Conservation (phyloP, 2,329 filamentous ascomycete species). For the Dryadomyces quercivorus region DNA sequence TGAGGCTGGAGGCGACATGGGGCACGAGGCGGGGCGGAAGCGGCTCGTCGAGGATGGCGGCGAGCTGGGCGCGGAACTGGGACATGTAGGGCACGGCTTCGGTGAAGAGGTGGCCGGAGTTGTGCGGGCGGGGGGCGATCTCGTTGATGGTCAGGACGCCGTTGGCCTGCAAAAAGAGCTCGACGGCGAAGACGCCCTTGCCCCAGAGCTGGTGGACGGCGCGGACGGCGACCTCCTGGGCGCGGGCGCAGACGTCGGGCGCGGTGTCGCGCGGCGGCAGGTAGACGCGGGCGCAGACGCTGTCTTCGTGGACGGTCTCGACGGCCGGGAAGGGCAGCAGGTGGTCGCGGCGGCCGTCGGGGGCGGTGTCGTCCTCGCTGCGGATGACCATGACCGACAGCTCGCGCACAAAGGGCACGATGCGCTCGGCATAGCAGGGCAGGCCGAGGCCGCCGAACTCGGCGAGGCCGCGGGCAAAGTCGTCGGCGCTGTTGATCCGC, state of each 20-base stretch:
- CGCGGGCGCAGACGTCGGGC: slow-evolving; percentile 45
- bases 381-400: slow-evolving; percentile 91
- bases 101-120: slow-evolving; percentile 91
- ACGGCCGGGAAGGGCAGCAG: slow-evolving; percentile 73
- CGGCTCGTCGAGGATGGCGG: slow-evolving; percentile 63
- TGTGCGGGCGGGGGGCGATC: slow-evolving; percentile 71
- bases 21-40: slow-evolving; percentile 42
- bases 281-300: slow-evolving; percentile 75
- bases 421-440: slow-evolving; percentile 80
- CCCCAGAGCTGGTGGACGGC: slow-evolving; percentile 74
- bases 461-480: slow-evolving; percentile 51
- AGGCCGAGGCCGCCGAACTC: slow-evolving; percentile 57
- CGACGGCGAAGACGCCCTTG: slow-evolving; percentile 88
- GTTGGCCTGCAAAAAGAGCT: slow-evolving; percentile 79
- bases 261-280: slow-evolving; percentile 66
- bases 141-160: slow-evolving; percentile 69
- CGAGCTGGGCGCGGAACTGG: slow-evolving; percentile 79
- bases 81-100: slow-evolving; percentile 78
- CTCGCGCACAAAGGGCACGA: slow-evolving; percentile 75
- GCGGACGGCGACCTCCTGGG: slow-evolving; percentile 64
- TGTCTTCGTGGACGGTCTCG: slow-evolving; percentile 91
- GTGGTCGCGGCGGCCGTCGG: slow-evolving; percentile 32
- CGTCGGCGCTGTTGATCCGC: slow-evolving; percentile 30
- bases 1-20: slow-evolving; percentile 52
- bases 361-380: slow-evolving; percentile 48